phyloP scores from a whole-genome alignment of 345 rosid species.

The rapeseed (Brassica napus) region Da-Ae NC_063448.1:9631001-9631500 shows the following conservation, averaged over 20 bases:
- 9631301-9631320: neutral
- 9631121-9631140: neutral
- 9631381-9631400: neutral
- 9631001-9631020: neutral
- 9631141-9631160: neutral
- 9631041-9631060: neutral
- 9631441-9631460: neutral
- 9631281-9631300: neutral
- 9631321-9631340: neutral
- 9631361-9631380: neutral
- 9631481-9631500: conserved; percentile 21
- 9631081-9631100: neutral
- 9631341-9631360: conserved; percentile 1
- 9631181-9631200: no score
- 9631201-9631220: no score
- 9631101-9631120: neutral
- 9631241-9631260: no score
- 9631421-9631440: neutral
- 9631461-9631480: neutral
- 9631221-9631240: no score
- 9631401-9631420: neutral
- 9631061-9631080: neutral
- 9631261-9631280: no score
- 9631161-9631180: no score
- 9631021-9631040: neutral